Percentiles rank a stretch among this genome's conserved stretches.
phyloP scores from a whole-genome alignment of 257 asterid species.

The Nicotiana otophora region DNA sequence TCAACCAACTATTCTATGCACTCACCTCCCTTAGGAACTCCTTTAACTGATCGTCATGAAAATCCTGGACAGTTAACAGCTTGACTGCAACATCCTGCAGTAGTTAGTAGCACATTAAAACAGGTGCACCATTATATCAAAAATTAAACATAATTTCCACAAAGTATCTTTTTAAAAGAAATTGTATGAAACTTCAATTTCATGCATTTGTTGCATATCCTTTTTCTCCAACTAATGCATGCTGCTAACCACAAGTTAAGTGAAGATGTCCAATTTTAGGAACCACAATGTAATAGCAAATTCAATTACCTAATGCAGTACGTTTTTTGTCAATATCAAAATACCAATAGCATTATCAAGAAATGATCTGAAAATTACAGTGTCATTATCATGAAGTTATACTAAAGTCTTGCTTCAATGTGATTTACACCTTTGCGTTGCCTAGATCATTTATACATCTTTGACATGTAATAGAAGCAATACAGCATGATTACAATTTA shows the following conservation, averaged over 20 bases:
- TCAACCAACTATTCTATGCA: background rate
- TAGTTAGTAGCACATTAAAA: background rate
- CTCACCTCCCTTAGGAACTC: slow-evolving; percentile 94
- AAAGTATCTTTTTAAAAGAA: background rate
- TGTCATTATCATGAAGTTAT: background rate
- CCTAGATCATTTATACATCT: background rate
- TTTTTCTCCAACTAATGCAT: background rate
- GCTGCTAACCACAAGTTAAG: background rate
- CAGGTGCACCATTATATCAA: background rate
- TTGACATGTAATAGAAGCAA: background rate
- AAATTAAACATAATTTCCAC: background rate
- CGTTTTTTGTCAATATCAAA: background rate
- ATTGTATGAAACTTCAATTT: background rate
- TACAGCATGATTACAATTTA: background rate
- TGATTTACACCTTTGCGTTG: background rate
- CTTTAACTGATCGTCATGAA: slow-evolving; percentile 84
- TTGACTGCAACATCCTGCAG: slow-evolving; percentile 96
- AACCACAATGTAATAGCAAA: background rate
- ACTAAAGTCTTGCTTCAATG: background rate
- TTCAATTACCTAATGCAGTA: background rate
- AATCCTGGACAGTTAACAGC: slow-evolving; percentile 76
- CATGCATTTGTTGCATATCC: background rate
- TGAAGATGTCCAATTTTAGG: background rate
- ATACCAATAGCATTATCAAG: background rate
- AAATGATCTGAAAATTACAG: background rate